A percentile compares a stretch with the other conserved stretches of the same genome.
phyloP scores from a whole-genome alignment of 305 asterid species.

The Coffea humblotiana region DNA sequence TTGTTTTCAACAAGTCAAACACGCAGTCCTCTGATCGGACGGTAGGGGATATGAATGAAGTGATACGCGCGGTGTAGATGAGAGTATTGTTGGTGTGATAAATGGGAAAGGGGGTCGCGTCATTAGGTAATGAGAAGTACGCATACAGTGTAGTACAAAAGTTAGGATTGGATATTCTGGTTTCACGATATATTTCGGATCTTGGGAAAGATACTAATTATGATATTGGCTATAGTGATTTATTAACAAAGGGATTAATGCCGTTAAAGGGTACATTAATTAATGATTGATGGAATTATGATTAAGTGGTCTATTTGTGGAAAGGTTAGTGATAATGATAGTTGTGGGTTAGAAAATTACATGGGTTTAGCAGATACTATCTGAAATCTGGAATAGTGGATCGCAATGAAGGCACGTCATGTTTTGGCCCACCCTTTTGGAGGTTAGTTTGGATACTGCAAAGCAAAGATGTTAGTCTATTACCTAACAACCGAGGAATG shows the following conservation, averaged over 20 bases:
- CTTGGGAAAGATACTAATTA: background rate
- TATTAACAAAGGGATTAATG: slow-evolving; percentile 13
- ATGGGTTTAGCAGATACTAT: slow-evolving; percentile 24
- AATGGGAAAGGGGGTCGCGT: background rate
- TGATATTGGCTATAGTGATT: background rate
- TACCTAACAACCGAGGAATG: background rate
- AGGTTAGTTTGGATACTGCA: slow-evolving; percentile 3
- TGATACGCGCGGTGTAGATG: background rate
- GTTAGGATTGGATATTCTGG: background rate
- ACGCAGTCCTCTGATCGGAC: background rate
- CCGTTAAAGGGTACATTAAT: slow-evolving; percentile 7
- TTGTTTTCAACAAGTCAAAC: background rate
- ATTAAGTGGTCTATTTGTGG: slow-evolving; percentile 36
- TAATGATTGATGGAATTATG: slow-evolving; percentile 33
- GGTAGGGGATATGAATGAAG: background rate
- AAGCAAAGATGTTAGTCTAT: background rate
- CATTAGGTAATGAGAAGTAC: background rate
- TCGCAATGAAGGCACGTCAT: slow-evolving; percentile 42
- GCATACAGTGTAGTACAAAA: slow-evolving; percentile 10
- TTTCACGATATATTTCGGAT: background rate
- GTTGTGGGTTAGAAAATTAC: slow-evolving; percentile 26
- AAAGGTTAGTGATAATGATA: slow-evolving; percentile 65
- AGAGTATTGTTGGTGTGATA: background rate
- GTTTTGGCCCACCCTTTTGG: slow-evolving; percentile 26
- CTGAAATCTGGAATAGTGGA: slow-evolving; percentile 26